These are phyloP conservation scores for Phoma sp. DNA, from an alignment of 2,329 filamentous ascomycete species.

Conservation along the genomic window DNA sequence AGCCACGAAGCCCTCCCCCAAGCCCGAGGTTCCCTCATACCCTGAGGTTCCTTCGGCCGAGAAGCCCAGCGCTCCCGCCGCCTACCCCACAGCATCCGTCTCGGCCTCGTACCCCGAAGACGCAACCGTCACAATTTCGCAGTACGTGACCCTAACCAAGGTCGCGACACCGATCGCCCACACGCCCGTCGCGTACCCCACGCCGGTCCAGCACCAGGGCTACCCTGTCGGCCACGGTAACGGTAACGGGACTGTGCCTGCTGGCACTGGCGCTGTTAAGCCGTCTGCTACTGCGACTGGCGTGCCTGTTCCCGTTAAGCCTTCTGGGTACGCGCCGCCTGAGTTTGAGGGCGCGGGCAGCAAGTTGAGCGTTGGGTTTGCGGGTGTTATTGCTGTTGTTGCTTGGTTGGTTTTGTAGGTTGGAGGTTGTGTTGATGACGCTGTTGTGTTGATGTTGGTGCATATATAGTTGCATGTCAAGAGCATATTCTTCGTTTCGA, in stretches of 20 bases:
- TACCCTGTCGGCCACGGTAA: constrained; percentile 11
- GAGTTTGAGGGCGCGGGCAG: constrained; percentile 38
- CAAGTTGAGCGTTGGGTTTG: constrained; percentile 29
- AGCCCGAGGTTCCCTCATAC: constrained; percentile 10
- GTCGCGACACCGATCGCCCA: constrained; percentile 24
- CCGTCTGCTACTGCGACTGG: constrained; percentile 3
- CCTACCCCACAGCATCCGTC: too few species aligned
- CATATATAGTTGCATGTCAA: too few species aligned
- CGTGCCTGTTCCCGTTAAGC: constrained; percentile 16
- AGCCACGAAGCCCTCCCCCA: constrained; percentile 2
- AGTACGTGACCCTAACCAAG: constrained; percentile 33
- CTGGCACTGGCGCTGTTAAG: constrained; percentile 17
- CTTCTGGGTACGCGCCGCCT: constrained; percentile 17
- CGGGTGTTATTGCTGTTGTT: constrained; percentile 22
- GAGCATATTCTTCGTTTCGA: constrained; percentile 1
- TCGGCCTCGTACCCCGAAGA: constrained; percentile 12
- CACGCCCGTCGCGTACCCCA: constrained; percentile 14
- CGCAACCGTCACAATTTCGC: constrained; percentile 15
- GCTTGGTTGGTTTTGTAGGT: constrained; percentile 33
- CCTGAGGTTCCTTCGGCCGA: constrained; percentile 8
- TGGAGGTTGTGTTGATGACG: too few species aligned
- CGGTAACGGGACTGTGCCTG: constrained; percentile 11
- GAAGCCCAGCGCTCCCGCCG: background rate
- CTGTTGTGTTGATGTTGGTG: background rate
- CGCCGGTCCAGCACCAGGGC: constrained; percentile 8